Evolutionary conservation across 257 asterid species (phyloP).

Genomic region (Cynanchum wilfordii): DNA sequence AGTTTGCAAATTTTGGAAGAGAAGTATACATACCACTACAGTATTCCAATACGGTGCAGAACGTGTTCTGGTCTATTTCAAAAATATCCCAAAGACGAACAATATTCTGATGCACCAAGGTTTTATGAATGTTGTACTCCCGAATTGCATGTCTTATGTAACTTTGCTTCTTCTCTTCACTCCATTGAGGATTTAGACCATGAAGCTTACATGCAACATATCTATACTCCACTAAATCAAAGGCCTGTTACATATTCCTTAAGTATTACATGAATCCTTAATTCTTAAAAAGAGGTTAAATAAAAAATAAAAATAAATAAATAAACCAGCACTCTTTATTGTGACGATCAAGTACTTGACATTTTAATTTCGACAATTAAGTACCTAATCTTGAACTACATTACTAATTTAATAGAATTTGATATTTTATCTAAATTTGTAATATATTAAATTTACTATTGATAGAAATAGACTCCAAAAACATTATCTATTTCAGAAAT

Average conservation of each 20-base stretch:
- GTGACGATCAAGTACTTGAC: no score
- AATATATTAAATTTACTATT: no score
- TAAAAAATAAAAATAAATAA: no score
- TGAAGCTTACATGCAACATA: constrained; percentile 99
- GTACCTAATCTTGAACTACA: no score
- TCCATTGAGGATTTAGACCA: constrained; percentile 96
- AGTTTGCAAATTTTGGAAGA: neutral
- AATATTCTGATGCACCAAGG: constrained; percentile 84
- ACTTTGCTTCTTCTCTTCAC: constrained; percentile 98
- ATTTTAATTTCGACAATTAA: no score
- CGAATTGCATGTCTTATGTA: constrained; percentile 96
- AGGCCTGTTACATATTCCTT: constrained; percentile 58
- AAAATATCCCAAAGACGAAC: constrained; percentile 99
- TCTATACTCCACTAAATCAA: constrained; percentile 93
- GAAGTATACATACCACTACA: constrained; percentile 68
- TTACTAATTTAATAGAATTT: no score
- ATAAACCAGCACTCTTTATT: no score
- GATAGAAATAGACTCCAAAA: no score
- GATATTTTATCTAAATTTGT: no score
- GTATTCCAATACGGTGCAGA: constrained; percentile 95
- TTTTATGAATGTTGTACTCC: constrained; percentile 96
- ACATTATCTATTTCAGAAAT: no score
- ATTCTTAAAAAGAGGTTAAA: neutral
- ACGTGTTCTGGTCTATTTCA: constrained; percentile 94
- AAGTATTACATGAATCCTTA: constrained; percentile 20